Conservation (phyloP, 495 filamentous ascomycete species). For the Xylaria cubensis region DNA sequence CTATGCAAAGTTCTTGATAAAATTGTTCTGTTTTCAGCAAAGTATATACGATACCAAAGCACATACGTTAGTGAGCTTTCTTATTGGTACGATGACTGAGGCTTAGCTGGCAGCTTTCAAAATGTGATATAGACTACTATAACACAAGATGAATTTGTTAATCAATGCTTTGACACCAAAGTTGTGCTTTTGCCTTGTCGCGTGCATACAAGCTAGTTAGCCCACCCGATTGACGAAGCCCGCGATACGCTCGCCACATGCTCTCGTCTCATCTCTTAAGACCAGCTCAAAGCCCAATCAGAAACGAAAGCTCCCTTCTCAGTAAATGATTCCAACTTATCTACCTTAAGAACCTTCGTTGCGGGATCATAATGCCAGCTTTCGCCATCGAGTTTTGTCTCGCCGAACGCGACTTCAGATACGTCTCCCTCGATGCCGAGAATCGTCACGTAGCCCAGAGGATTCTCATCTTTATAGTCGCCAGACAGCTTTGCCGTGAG, state of each 20-base stretch:
- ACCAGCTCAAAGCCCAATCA: conserved; percentile 68
- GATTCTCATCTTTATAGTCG: conserved; percentile 64
- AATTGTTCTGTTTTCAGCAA: not conserved
- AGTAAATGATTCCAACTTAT: conserved; percentile 58
- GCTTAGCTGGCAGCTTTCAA: not conserved
- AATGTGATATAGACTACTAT: not conserved
- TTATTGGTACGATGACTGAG: not conserved
- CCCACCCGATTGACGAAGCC: not conserved
- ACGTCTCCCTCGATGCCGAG: conserved; percentile 62
- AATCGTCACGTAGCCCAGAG: conserved; percentile 70
- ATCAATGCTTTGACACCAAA: not conserved
- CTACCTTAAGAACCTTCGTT: conserved; percentile 56
- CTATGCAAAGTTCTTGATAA: not conserved
- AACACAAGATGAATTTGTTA: not conserved
- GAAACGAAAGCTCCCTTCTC: conserved; percentile 60
- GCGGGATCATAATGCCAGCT: conserved; percentile 58
- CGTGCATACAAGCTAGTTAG: not conserved
- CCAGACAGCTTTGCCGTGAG: conserved; percentile 59
- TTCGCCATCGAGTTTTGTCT: conserved; percentile 43
- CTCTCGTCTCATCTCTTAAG: conserved; percentile 16
- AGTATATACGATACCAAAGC: not conserved
- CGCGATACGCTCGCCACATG: not conserved
- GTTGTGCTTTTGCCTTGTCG: too few species aligned
- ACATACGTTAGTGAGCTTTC: not conserved
- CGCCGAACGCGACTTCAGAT: conserved; percentile 59